Conservation (phyloP, 1,284 basidiomycete species). For the Cutaneotrichosporon dermatis region DNA sequence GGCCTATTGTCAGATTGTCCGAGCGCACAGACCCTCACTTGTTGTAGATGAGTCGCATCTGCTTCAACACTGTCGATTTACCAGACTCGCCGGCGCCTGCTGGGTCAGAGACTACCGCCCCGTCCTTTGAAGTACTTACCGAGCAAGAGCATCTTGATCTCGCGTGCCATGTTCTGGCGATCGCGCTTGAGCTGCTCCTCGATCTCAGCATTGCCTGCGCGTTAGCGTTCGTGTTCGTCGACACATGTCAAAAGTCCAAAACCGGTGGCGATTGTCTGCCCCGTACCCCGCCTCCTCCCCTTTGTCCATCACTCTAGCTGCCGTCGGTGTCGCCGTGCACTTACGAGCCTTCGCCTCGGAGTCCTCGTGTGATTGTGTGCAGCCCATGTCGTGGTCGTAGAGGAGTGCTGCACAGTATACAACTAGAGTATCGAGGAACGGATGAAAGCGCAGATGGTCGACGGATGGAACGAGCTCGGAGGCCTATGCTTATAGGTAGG, state of each 20-base stretch:
- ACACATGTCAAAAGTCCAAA: background rate
- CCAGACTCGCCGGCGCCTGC: slow-evolving; percentile 77
- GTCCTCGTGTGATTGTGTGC: slow-evolving; percentile 50
- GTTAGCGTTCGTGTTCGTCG: background rate
- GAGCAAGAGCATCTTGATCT: slow-evolving; percentile 73
- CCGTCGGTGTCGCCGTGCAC: slow-evolving; percentile 16
- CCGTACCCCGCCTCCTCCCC: background rate
- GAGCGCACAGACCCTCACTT: slow-evolving; percentile 32
- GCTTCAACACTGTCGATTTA: slow-evolving; percentile 87
- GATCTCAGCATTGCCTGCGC: slow-evolving; percentile 76
- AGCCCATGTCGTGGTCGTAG: slow-evolving; percentile 44
- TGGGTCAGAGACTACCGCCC: background rate
- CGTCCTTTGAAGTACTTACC: slow-evolving; percentile 48
- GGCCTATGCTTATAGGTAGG: slow-evolving; percentile 4
- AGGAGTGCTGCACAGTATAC: slow-evolving; percentile 2
- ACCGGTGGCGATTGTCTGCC: background rate
- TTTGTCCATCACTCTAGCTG: background rate
- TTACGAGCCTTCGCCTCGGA: slow-evolving; percentile 47
- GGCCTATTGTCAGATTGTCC: slow-evolving; percentile 47
- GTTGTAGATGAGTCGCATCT: slow-evolving; percentile 91
- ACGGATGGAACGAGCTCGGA: background rate
- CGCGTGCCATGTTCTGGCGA: slow-evolving; percentile 84
- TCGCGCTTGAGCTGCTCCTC: slow-evolving; percentile 92
- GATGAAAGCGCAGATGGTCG: background rate
- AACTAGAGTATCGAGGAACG: background rate